Conservation (phyloP, 2,329 filamentous ascomycete genomes). For the Verticillium zaregamsianum region DNA sequence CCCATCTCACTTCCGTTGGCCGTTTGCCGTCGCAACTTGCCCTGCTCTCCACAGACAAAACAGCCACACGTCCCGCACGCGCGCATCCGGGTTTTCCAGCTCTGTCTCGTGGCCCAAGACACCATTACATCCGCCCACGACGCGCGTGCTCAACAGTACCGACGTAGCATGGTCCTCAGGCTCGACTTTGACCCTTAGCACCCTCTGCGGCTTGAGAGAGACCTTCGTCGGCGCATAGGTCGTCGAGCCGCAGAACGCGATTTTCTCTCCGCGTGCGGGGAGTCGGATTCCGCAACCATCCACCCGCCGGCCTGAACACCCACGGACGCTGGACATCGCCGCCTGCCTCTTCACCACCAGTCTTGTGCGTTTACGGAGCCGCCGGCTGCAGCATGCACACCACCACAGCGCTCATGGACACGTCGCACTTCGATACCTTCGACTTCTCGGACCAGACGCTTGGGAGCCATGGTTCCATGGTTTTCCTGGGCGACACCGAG, state of each 20-base stretch:
- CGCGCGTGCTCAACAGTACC: not conserved
- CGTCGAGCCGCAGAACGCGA: not conserved
- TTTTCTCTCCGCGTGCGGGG: not conserved
- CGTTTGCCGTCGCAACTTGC: not conserved
- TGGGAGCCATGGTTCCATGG: slow-evolving; percentile 36
- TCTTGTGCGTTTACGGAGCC: not conserved
- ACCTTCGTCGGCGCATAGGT: not conserved
- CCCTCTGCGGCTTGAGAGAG: not conserved
- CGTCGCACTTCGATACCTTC: slow-evolving; percentile 49
- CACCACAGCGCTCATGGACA: slow-evolving; percentile 28
- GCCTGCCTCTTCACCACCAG: not conserved
- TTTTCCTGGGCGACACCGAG: slow-evolving; percentile 27
- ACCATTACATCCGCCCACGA: not conserved
- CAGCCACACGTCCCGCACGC: not conserved
- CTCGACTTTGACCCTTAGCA: not conserved
- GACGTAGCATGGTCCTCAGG: not conserved
- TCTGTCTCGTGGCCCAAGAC: not conserved
- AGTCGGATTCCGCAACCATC: not conserved
- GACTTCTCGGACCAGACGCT: slow-evolving; percentile 45
- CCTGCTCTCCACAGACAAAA: not conserved
- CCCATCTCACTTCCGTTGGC: not conserved
- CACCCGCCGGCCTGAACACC: not conserved
- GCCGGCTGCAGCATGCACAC: not conserved
- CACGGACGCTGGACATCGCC: not conserved
- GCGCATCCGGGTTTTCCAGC: not conserved